These are phyloP conservation scores for Spathaspora hagerdaliae DNA, from an alignment of 805 yeast species.

Conservation along the genomic window DNA sequence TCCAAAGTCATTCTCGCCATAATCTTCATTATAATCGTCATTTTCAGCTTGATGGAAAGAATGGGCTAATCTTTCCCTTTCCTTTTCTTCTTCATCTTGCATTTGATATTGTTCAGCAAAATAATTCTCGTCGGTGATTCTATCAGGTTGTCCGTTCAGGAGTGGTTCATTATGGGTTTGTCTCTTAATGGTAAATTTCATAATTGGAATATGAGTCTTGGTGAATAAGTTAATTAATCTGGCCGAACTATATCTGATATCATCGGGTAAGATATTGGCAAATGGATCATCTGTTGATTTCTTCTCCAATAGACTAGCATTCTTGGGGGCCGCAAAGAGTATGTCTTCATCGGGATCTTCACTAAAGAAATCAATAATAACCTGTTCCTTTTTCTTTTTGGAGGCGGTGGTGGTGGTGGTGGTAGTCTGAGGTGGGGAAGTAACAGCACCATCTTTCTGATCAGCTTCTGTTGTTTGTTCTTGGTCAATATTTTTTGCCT, in stretches of 20 bases:
- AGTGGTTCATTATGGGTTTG: conserved; percentile 4
- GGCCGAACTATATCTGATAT: conserved; percentile 65
- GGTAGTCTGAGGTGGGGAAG: not conserved
- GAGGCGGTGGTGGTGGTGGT: not conserved
- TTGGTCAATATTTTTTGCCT: conserved; percentile 23
- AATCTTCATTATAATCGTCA: conserved; percentile 35
- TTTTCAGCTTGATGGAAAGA: conserved; percentile 38
- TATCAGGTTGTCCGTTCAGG: too few species aligned
- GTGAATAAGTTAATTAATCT: conserved; percentile 63
- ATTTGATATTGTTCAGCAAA: conserved; percentile 67
- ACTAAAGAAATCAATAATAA: conserved; percentile 27
- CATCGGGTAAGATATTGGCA: conserved; percentile 62
- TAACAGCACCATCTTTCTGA: not conserved
- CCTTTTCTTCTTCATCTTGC: conserved; percentile 33
- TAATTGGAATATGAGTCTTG: conserved; percentile 46
- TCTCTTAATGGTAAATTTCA: conserved; percentile 11
- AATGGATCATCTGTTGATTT: conserved; percentile 4
- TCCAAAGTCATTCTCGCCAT: conserved; percentile 31
- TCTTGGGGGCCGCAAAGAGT: conserved; percentile 31
- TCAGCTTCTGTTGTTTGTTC: conserved; percentile 4
- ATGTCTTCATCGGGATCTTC: conserved; percentile 29
- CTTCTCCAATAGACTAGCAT: conserved; percentile 8
- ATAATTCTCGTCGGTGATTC: conserved; percentile 59
- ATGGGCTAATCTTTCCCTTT: conserved; percentile 32
- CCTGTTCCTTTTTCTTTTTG: conserved; percentile 19